Evolutionary conservation across 352 stramenopile species (phyloP), one percentile per base, ranked within the genome.

Genomic region (Phytophthora brassicae): DNA sequence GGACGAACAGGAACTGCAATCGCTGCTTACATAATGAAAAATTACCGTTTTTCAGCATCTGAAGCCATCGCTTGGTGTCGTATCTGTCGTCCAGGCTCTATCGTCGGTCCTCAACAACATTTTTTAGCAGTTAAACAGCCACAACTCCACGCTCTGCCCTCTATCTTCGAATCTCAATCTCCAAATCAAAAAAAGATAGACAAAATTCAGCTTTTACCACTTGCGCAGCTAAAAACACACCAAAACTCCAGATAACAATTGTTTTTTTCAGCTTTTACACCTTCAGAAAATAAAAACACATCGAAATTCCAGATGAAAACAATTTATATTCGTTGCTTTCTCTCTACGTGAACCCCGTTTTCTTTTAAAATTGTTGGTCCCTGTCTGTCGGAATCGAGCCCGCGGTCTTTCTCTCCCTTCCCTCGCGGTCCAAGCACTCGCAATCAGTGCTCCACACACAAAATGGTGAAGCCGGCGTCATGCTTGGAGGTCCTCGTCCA

Each of bases 21-120:
- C 41, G 96, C 90, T 7, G 92, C 90, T 13, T 99, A 97, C 57
- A 66, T 99, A 19, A 99, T 99, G 86, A 97, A 98, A 68, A 89
- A 98, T 50, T 96, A 96, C 66, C 60, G 73, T 8, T 95, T 99
- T 45, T 98, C 94, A 1, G 96, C 96, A 4, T 70, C 66, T 0
- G 95, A 99, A 77, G 90, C 84, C 6, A 99, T 99, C 72, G 94
- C 89, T 6, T 99, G 93, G 91, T 96, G 97, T 67, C 85, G 96
- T 33, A 93, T 99, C 45, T 98, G 92, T 59, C 81, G 96, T 13
- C 96, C 96, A 14, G 96, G 96, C 14, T 94, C 81, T 62, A 90
- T 99, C 24, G 97, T 98, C 51, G 96, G 96, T 19, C 89, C 90
- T 2, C 96, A 99, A 67, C 96, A 99, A 74, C 89, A 98, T 47